Base-by-base conservation (phyloP, 2,329 filamentous ascomycete species). In the Chaetomiaceae sp. region DNA sequence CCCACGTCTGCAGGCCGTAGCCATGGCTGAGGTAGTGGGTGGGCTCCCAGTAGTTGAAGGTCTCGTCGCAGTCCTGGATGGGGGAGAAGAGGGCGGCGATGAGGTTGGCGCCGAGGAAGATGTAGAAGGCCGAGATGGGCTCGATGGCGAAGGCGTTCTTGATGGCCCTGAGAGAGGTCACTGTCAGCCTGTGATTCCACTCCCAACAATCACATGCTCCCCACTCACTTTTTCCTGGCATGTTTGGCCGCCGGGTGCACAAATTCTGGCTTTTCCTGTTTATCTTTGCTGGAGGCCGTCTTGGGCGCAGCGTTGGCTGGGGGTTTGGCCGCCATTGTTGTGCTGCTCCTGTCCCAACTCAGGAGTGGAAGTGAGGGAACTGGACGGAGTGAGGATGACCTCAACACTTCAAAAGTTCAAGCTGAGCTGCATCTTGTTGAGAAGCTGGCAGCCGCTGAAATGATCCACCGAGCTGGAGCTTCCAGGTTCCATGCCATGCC, bases 21-120 rank as follows among this genome's bases (percentile, higher is more conserved):
- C 89, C 89, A 75, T 96, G 91, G 55, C 84, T 87, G 25, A 99
- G 80, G 71, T 96, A 99, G 71, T 99, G 94, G 0, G 91, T 84
- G 0, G 94, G 92, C 65, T 99, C 94, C 91, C 92, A 99, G 76
- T 96, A 99, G 70, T 99, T 99, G 80, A 95, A 99, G 11, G 92
- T 92, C 75, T 99, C 94, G 65, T 99, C 94, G 68, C 94, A 99
- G 71, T 99, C 94, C 69, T 96, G 91, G 60, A 99, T 96, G 0
- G 94, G 94, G 2, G 91, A 85, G 68, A 86, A 92, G 29, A 87
- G 65, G 11, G 92, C 94, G 6, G 92, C 88, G 20, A 92, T 64
- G 17, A 87, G 61, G 66, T 90, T 90, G 60, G 87, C 85, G 27
- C 76, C 74, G 42, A 95, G 75, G 68, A 95, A 94, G 59, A 89